Conservation (phyloP, 169 alveolate species). For the Prorocentrum cordatum region DNA sequence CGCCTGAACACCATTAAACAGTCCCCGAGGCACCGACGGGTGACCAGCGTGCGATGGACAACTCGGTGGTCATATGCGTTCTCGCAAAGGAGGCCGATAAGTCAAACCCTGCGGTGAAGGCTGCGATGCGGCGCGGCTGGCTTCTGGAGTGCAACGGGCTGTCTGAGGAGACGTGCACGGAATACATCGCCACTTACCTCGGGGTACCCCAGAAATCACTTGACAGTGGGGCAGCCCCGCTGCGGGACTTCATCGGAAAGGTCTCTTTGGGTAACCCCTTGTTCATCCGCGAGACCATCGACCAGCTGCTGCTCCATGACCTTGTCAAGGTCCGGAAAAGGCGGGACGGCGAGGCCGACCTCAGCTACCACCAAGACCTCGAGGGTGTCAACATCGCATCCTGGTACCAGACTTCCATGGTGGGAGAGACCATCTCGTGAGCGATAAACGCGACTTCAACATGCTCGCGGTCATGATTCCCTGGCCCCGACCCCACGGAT, state of each 20-base stretch:
- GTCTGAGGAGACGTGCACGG: neutral
- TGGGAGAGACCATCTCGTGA: slow-evolving; percentile 67
- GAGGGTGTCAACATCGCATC: neutral
- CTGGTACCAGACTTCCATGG: slow-evolving; percentile 57
- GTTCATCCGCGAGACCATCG: slow-evolving; percentile 54
- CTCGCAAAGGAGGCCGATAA: neutral
- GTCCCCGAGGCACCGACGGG: no score
- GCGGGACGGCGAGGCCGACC: neutral
- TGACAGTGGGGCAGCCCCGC: neutral
- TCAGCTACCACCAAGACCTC: neutral
- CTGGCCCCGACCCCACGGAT: no score
- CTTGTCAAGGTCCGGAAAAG: neutral
- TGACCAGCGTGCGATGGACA: no score
- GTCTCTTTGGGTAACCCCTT: slow-evolving; percentile 51
- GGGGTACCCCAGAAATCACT: neutral
- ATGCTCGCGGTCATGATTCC: no score
- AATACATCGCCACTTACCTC: slow-evolving; percentile 38
- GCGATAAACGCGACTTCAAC: no score
- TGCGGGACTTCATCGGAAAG: slow-evolving; percentile 27
- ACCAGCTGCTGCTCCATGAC: slow-evolving; percentile 23
- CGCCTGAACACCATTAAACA: no score
- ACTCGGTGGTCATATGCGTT: no score
- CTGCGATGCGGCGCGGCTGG: neutral
- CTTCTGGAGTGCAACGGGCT: neutral
- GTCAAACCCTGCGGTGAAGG: neutral